Evolutionary conservation across 768 basidiomycete genomes (phyloP).

Genomic region (Phlegmacium glaucopus): DNA sequence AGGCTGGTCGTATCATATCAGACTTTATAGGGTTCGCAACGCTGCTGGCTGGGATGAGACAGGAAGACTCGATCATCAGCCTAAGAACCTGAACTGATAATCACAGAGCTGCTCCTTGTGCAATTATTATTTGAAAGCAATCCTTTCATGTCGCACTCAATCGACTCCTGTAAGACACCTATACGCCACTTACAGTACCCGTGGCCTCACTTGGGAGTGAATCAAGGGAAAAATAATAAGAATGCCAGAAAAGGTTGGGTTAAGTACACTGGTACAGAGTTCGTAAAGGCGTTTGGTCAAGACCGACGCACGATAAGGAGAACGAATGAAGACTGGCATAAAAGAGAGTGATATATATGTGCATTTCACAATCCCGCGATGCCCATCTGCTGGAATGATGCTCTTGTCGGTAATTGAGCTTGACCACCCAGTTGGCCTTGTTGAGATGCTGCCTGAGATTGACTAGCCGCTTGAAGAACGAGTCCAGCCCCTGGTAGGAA

Average conservation of each 20-base stretch:
- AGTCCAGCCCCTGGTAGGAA: conserved; percentile 46
- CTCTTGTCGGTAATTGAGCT: conserved; percentile 36
- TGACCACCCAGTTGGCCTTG: conserved; percentile 39
- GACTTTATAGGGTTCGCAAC: neutral
- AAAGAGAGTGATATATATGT: conserved; percentile 12
- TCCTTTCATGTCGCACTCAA: conserved; percentile 11
- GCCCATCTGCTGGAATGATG: conserved; percentile 50
- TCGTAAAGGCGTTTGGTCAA: conserved; percentile 18
- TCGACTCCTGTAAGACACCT: conserved; percentile 8
- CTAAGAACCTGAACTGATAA: conserved; percentile 13
- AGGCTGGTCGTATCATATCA: neutral
- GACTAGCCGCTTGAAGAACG: conserved; percentile 17
- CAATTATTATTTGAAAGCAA: too few relatives aligned
- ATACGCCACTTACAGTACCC: too few relatives aligned
- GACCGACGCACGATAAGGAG: conserved; percentile 19
- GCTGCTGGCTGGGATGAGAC: conserved; percentile 11
- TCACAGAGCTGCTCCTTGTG: conserved; percentile 11
- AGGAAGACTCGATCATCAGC: conserved; percentile 23
- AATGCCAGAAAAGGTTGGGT: conserved; percentile 18
- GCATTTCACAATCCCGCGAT: conserved; percentile 44
- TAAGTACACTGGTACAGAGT: conserved; percentile 27
- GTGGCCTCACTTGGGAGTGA: neutral
- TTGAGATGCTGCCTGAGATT: conserved; percentile 23
- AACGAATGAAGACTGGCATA: conserved; percentile 10
- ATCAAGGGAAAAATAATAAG: conserved; percentile 5